phyloP scores from a whole-genome alignment of 345 rosid species.

The Odontarrhena argentea region DNA sequence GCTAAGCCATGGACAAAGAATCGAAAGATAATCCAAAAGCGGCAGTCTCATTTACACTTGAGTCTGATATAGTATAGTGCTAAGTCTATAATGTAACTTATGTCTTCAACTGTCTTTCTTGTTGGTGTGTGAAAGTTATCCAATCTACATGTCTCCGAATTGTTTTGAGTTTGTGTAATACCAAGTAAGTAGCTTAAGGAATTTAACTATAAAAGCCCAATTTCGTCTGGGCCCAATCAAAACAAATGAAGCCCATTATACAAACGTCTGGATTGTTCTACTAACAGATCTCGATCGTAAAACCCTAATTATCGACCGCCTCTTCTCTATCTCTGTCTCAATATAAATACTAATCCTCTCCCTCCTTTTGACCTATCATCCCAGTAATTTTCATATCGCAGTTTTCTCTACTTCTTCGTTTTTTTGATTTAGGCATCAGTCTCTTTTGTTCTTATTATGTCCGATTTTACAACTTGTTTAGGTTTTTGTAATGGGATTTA shows the following conservation, averaged over 20 bases:
- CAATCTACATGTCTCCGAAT: neutral
- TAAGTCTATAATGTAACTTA: neutral
- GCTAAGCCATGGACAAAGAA: too few species aligned
- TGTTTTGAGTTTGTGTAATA: neutral
- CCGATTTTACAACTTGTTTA: too few species aligned
- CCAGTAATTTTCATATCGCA: neutral
- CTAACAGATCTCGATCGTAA: constrained; percentile 28
- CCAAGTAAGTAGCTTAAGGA: neutral
- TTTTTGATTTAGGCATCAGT: neutral
- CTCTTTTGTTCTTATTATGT: too few species aligned
- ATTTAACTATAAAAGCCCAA: neutral
- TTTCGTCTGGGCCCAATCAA: too few species aligned
- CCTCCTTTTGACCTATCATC: fast-evolving
- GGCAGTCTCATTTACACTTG: too few species aligned
- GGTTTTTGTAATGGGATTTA: neutral
- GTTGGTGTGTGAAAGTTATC: neutral
- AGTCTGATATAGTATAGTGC: neutral
- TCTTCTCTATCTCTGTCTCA: neutral
- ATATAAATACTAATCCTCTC: constrained; percentile 13
- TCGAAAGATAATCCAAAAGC: too few species aligned
- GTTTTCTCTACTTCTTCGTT: neutral
- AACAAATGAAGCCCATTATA: constrained; percentile 19
- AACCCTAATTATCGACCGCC: constrained; percentile 40
- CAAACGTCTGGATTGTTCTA: constrained; percentile 30
- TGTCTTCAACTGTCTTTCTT: neutral